phyloP scores from a whole-genome alignment of 371 early-diverging fungal species.

The Mucor sp. region DNA sequence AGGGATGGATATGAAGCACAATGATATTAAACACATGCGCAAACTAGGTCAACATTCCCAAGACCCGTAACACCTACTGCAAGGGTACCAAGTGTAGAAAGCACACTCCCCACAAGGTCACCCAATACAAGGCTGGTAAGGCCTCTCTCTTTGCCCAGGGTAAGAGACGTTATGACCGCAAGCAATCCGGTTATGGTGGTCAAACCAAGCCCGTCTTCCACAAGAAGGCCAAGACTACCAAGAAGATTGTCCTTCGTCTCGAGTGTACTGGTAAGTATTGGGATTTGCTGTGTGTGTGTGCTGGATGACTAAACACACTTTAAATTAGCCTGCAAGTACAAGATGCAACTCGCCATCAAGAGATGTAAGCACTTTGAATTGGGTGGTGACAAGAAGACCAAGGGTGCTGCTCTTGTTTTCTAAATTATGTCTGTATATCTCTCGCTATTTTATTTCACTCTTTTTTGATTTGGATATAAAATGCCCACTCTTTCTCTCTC shows the following conservation, averaged over 20 bases:
- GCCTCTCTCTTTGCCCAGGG: conserved; percentile 98
- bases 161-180: conserved; percentile 68
- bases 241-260: conserved; percentile 98
- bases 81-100: conserved; percentile 93
- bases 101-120: conserved; percentile 99
- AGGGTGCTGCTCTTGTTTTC: conserved; percentile 81
- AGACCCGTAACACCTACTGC: conserved; percentile 97
- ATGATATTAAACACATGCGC: neutral
- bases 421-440: conserved; percentile 39
- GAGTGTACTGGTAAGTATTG: conserved; percentile 80
- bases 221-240: conserved; percentile 98
- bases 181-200: conserved; percentile 98
- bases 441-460: neutral
- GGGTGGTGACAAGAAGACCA: conserved; percentile 97
- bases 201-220: conserved; percentile 99
- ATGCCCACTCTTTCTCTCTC: no score
- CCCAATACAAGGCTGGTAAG: conserved; percentile 99
- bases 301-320: neutral
- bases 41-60: conserved; percentile 92
- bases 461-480: neutral
- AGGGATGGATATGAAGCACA: no score
- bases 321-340: conserved; percentile 88
- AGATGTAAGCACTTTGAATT: conserved; percentile 99
- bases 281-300: neutral
- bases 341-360: conserved; percentile 94